These are phyloP conservation scores for Leptographium lundbergii DNA, from an alignment of 2,329 filamentous ascomycete species.

Conservation along the genomic window DNA sequence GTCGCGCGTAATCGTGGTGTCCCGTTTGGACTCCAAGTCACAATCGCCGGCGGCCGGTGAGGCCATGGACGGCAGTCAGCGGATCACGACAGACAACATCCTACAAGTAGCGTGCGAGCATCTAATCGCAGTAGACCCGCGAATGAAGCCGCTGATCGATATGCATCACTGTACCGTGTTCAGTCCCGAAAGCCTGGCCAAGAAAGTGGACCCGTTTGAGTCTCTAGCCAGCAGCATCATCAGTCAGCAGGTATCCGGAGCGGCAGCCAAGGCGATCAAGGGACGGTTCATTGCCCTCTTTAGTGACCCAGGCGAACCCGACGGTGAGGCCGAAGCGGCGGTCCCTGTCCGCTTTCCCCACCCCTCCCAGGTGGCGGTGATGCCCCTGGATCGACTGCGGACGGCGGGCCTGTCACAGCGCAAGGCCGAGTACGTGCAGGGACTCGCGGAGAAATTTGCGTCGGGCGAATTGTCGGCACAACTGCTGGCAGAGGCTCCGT, in stretches of 20 bases:
- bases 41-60: constrained; percentile 19
- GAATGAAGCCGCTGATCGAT: constrained; percentile 59
- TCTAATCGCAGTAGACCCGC: constrained; percentile 59
- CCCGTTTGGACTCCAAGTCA: constrained; percentile 26
- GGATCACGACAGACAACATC: constrained; percentile 55
- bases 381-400: constrained; percentile 55
- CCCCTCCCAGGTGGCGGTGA: constrained; percentile 57
- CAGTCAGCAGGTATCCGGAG: constrained; percentile 89
- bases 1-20: constrained; percentile 39
- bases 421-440: constrained; percentile 90
- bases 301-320: constrained; percentile 12
- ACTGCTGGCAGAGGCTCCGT: constrained; percentile 64
- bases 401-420: constrained; percentile 82
- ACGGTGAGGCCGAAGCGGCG: constrained; percentile 2
- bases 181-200: constrained; percentile 66
- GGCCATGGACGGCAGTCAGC: constrained; percentile 24
- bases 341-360: constrained; percentile 49
- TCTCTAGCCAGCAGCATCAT: constrained; percentile 79
- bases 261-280: constrained; percentile 82
- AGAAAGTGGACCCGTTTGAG: constrained; percentile 80
- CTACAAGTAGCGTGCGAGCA: constrained; percentile 65
- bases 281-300: constrained; percentile 72
- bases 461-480: constrained; percentile 61
- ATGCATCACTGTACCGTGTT: constrained; percentile 69
- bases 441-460: constrained; percentile 70